A percentile compares a stretch with the other conserved stretches of the same genome.
These are phyloP conservation scores for Viola pubescens DNA, from an alignment of 441 rosid genomes.

Conservation along the genomic window DNA sequence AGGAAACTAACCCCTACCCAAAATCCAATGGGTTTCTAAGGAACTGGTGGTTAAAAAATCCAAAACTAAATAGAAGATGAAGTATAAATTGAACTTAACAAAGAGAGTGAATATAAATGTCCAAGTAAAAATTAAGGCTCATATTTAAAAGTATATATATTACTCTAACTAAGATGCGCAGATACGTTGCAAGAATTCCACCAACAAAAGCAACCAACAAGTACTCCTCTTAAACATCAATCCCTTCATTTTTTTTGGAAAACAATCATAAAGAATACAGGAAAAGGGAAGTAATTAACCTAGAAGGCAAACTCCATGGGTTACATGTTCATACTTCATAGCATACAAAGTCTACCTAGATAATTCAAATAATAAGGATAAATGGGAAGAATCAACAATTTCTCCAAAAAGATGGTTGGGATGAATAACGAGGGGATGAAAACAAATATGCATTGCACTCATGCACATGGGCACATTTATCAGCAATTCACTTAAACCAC, in stretches of 20 bases:
- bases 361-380: background rate
- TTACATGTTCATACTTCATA: background rate
- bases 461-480: background rate
- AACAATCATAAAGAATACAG: background rate
- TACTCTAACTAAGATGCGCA: background rate
- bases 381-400: background rate
- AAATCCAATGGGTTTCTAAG: no score
- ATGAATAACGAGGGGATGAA: background rate
- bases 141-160: no score
- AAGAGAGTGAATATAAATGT: background rate
- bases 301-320: background rate
- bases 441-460: background rate
- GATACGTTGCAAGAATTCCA: background rate
- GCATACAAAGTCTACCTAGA: background rate
- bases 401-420: no score
- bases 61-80: no score
- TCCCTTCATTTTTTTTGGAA: background rate
- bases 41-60: no score
- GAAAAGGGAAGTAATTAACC: background rate
- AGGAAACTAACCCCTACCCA: no score
- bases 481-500: background rate
- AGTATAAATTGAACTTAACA: background rate
- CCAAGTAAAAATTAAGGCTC: background rate
- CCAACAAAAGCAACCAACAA: background rate
- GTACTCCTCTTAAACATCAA: background rate